Conservation (phyloP, 306 rosid species). For the Canavalia ensiformis region DNA sequence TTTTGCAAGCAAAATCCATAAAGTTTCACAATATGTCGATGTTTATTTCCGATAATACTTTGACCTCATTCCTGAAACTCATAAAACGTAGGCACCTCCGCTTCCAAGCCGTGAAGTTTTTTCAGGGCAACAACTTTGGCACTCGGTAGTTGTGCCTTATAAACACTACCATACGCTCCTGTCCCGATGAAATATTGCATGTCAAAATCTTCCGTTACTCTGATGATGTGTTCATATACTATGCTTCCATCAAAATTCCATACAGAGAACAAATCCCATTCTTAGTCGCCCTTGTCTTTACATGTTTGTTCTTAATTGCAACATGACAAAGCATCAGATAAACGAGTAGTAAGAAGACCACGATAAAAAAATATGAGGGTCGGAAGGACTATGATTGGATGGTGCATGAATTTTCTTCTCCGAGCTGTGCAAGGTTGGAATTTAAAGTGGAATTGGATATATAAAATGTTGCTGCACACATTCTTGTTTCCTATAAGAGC, state of each 20-base stretch:
- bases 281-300: not conserved
- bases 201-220: conserved; percentile 25
- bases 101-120: conserved; percentile 35
- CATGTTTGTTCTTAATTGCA: not conserved
- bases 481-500: not conserved
- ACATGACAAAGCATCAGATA: not conserved
- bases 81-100: not conserved
- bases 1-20: conserved; percentile 36
- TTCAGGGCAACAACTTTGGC: conserved; percentile 38
- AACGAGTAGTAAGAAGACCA: not conserved
- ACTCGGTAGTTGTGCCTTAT: conserved; percentile 8
- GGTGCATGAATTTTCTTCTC: not conserved
- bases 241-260: conserved; percentile 34
- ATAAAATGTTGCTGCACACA: not conserved
- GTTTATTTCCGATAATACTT: conserved; percentile 37
- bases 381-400: not conserved
- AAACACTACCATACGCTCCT: conserved; percentile 41
- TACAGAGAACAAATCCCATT: conserved; percentile 25
- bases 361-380: not conserved
- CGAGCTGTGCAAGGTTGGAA: not conserved
- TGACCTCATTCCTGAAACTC: conserved; percentile 45
- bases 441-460: not conserved
- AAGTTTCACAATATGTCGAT: conserved; percentile 27
- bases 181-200: conserved; percentile 27
- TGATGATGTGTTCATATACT: conserved; percentile 11